A percentile compares a stretch with the other conserved stretches of the same genome.
These are phyloP conservation scores for Puccinellia tenuiflora DNA, from an alignment of 176 grass and related monocot genomes.

Conservation along the genomic window DNA sequence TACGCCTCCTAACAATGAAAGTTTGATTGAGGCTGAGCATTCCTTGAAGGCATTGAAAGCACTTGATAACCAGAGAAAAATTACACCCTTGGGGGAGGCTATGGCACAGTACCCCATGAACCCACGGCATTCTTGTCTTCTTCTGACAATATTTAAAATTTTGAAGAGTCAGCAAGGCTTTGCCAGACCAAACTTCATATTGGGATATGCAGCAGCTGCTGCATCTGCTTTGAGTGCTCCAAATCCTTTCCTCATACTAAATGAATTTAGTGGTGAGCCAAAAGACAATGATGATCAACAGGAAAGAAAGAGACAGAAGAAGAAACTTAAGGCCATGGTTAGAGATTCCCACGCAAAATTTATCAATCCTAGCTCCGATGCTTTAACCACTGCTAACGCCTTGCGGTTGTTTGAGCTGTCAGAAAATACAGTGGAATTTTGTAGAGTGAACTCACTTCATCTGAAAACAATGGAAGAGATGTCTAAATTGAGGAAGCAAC, in stretches of 20 bases:
- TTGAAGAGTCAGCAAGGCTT: slow-evolving; percentile 42
- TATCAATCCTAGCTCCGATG: slow-evolving; percentile 74
- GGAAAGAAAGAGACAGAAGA: slow-evolving; percentile 50
- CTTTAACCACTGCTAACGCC: slow-evolving; percentile 69
- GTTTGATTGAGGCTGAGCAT: slow-evolving; percentile 70
- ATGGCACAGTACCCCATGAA: slow-evolving; percentile 91
- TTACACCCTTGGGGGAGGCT: slow-evolving; percentile 72
- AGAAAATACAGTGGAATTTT: slow-evolving; percentile 63
- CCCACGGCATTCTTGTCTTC: slow-evolving; percentile 81
- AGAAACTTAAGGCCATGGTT: slow-evolving; percentile 38
- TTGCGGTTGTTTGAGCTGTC: slow-evolving; percentile 70
- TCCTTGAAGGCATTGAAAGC: slow-evolving; percentile 83
- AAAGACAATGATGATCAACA: slow-evolving; percentile 23
- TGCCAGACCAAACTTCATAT: slow-evolving; percentile 56
- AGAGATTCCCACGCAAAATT: slow-evolving; percentile 57
- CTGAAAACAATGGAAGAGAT: slow-evolving; percentile 96
- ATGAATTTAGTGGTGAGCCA: slow-evolving; percentile 16
- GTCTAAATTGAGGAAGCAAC: slow-evolving; percentile 95
- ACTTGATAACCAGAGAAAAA: slow-evolving; percentile 41
- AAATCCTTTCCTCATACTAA: slow-evolving; percentile 69
- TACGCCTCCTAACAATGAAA: slow-evolving; percentile 59
- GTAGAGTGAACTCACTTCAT: slow-evolving; percentile 72
- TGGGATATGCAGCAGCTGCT: slow-evolving; percentile 62
- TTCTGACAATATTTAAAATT: slow-evolving; percentile 74
- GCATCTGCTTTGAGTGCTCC: slow-evolving; percentile 78